Evolutionary conservation across 176 grass and related monocot species (phyloP).

Genomic region (Carex myosuroides): DNA sequence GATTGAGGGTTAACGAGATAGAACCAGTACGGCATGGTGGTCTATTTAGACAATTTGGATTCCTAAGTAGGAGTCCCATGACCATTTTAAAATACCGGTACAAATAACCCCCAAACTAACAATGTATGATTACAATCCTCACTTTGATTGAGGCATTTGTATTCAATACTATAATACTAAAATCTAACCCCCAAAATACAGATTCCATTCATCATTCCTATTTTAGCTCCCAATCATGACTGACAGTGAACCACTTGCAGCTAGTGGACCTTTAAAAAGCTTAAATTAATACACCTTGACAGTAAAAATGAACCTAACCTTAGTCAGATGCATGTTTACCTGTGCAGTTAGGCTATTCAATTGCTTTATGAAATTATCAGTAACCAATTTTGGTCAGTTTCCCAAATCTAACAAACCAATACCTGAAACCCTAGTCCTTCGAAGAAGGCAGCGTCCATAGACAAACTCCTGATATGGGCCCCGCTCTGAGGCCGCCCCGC

Average conservation of each 20-base stretch:
- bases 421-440: conserved; percentile 61
- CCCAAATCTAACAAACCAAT: neutral
- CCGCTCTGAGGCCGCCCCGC: conserved; percentile 16
- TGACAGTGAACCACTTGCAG: neutral
- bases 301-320: neutral
- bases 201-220: neutral
- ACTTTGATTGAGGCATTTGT: neutral
- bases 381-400: neutral
- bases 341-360: neutral
- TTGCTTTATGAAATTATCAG: neutral
- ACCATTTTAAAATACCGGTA: neutral
- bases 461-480: conserved; percentile 65
- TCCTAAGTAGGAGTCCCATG: neutral
- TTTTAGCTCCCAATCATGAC: neutral
- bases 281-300: neutral
- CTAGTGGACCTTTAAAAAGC: neutral
- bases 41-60: neutral
- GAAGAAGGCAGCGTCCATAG: conserved; percentile 89
- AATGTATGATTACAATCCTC: neutral
- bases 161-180: neutral
- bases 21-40: neutral
- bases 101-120: neutral
- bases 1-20: neutral
- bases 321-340: neutral
- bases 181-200: neutral